phyloP scores from a whole-genome alignment of 1,284 basidiomycete species.

The Malassezia psittaci region DNA sequence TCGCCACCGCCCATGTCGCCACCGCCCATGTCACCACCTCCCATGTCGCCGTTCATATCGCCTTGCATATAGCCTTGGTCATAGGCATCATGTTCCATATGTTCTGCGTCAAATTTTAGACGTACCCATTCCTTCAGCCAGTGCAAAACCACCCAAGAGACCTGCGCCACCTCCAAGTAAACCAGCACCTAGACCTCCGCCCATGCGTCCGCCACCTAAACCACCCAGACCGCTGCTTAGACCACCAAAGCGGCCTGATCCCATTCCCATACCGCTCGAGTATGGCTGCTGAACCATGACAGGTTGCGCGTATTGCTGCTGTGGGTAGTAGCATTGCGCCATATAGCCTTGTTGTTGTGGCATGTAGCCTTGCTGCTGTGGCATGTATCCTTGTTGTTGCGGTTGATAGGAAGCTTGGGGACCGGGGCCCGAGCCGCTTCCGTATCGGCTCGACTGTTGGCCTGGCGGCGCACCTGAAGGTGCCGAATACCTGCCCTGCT shows the following conservation, averaged over 20 bases:
- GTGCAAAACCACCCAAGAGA: constrained; percentile 16
- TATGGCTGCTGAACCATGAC: constrained; percentile 20
- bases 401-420: not conserved
- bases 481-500: constrained; percentile 23
- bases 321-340: not conserved
- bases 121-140: constrained; percentile 13
- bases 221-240: constrained; percentile 20
- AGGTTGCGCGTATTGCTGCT: constrained; percentile 20
- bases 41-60: constrained; percentile 14
- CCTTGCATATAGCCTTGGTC: constrained; percentile 40
- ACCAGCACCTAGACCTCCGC: constrained; percentile 31
- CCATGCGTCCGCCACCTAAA: constrained; percentile 23
- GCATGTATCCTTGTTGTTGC: not conserved
- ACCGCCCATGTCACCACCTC: constrained; percentile 18
- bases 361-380: not conserved
- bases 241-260: constrained; percentile 21
- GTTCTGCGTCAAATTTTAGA: constrained; percentile 9
- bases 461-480: constrained; percentile 25
- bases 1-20: constrained; percentile 19
- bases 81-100: constrained; percentile 36
- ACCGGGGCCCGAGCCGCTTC: not conserved
- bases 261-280: constrained; percentile 21
- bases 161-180: constrained; percentile 30
- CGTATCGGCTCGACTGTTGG: not conserved
- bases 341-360: not conserved